Evolutionary conservation across 2,329 filamentous ascomycete genomes (phyloP), one percentile per base, ranked within the genome.

Genomic region (Boeremia exigua): DNA sequence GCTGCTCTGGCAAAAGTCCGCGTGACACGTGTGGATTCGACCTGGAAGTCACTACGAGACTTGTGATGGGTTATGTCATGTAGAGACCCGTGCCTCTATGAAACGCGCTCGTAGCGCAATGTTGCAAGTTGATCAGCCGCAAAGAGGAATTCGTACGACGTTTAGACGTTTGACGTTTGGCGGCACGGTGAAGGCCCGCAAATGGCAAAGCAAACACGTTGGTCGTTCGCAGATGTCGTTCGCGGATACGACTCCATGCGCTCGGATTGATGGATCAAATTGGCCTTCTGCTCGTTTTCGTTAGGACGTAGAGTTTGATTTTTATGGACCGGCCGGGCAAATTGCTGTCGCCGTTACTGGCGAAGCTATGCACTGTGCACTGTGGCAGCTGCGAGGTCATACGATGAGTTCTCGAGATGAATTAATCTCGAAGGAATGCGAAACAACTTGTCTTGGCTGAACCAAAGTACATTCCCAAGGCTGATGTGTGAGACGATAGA

Each of bases 201-300:
- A 49, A n/a, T n/a, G 34, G 46, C 29, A 48, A 27, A 27, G 43
- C 30, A 47, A 43, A 53, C 40, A 40, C 30, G 34, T 50, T 34
- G 52, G 37, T 29, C 40, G 19, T 23, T 23, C 19, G 5, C 19
- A 23, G 19, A 23, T 23, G 19, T 23, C 9, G 34, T 19, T 44
- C 30, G 39, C 52, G 46, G 47, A 40, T 42, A 40, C 40, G 30
- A 34, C 46, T 55, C 52, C 51, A n/a, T 11, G 30, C 28, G 23
- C 34, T 46, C 39, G 39, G 32, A 39, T 49, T 45, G 39, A 49
- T 40, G 40, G 40, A 39, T 38, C 23, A 6, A 10, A 33, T 9
- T 36, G 30, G 46, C 40, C 52, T 38, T 40, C 17, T 15, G 37
- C 34, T 55, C 17, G 38, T 29, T 44, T 38, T 4, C 32, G 29